These are phyloP conservation scores for Striga asiatica DNA, from an alignment of 257 asterid genomes.

Conservation along the genomic window DNA sequence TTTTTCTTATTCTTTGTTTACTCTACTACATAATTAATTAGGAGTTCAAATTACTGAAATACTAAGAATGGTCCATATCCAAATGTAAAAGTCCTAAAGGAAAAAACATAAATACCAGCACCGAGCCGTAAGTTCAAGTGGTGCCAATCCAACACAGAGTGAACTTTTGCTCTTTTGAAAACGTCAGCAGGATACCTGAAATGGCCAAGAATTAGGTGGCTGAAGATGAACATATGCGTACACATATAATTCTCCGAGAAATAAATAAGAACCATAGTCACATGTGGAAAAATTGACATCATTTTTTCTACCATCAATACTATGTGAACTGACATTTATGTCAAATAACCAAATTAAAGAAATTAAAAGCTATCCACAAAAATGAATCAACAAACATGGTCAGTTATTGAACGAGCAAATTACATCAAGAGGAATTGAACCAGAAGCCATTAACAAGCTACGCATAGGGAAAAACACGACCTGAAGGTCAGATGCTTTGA, in stretches of 20 bases:
- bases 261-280: background rate
- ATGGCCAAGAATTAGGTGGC: conserved; percentile 2
- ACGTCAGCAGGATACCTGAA: conserved; percentile 84
- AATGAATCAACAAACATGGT: background rate
- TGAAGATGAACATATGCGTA: background rate
- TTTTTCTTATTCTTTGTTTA: background rate
- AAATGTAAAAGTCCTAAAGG: background rate
- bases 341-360: background rate
- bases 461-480: no score
- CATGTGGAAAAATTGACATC: no score
- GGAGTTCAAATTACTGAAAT: background rate
- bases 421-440: background rate
- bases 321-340: no score
- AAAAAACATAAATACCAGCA: conserved; percentile 41
- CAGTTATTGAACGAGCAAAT: background rate
- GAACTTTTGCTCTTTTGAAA: conserved; percentile 62
- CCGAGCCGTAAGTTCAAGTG: conserved; percentile 78
- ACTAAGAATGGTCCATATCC: background rate
- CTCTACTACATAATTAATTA: background rate
- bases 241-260: background rate
- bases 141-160: conserved; percentile 92
- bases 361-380: background rate
- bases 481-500: no score
- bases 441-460: background rate
- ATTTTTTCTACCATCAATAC: no score